These are phyloP conservation scores for Obelidium mucronatum DNA, from an alignment of 192 early-diverging fungal genomes.

Conservation along the genomic window DNA sequence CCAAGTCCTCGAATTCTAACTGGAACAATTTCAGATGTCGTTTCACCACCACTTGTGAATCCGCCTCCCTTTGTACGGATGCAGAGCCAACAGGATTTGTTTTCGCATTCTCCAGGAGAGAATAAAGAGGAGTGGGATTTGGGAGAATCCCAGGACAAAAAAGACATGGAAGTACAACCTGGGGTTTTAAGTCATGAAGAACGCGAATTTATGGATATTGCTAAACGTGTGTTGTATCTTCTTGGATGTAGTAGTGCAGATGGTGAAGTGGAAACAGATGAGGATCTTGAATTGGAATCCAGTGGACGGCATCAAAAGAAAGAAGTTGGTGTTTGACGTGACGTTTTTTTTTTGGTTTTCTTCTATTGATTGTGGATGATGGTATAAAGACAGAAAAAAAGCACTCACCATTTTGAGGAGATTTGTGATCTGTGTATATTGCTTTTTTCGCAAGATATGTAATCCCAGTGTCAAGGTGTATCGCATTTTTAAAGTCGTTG, in stretches of 20 bases:
- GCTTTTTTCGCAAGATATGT: no score
- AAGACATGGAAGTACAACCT: neutral
- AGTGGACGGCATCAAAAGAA: no score
- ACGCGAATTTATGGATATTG: neutral
- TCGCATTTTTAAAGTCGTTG: no score
- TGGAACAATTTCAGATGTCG: neutral
- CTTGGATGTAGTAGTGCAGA: neutral
- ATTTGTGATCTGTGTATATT: no score
- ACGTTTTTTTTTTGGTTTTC: neutral
- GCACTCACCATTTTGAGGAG: no score
- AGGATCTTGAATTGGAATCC: no score
- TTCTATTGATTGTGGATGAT: neutral
- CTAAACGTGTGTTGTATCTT: neutral
- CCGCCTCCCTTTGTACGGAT: neutral
- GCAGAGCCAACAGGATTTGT: conserved; percentile 14
- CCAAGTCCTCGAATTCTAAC: neutral
- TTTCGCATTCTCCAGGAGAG: neutral
- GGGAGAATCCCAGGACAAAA: neutral
- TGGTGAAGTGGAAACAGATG: no score
- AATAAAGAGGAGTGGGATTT: no score
- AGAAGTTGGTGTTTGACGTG: neutral
- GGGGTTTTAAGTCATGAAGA: neutral
- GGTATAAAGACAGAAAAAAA: neutral
- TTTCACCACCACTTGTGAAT: neutral
- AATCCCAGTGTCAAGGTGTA: no score